Percentiles rank a stretch among this genome's conserved stretches.
Conservation (phyloP, 1,139 yeast species). For the Nadsonia starkeyi-henricii region DNA sequence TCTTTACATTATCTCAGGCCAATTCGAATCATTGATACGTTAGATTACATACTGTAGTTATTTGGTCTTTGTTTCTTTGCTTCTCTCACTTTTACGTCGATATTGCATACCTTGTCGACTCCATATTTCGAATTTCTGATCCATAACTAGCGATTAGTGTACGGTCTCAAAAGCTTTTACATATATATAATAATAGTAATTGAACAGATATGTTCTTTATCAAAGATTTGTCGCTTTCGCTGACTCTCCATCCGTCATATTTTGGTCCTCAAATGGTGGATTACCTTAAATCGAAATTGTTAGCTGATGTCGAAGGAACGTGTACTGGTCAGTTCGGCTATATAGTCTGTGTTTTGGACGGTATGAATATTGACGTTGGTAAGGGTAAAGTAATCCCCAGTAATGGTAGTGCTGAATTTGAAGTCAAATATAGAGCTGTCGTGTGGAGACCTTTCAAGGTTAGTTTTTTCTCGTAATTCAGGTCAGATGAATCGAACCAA, state of each 20-base stretch:
- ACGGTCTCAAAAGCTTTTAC: too few species aligned
- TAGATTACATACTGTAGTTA: too few species aligned
- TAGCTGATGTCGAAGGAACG: conserved; percentile 95
- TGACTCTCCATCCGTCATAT: conserved; percentile 91
- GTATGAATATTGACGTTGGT: conserved; percentile 90
- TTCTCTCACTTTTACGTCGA: too few species aligned
- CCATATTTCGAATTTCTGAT: too few species aligned
- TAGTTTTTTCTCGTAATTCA: conserved; percentile 2
- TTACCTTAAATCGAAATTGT: conserved; percentile 71
- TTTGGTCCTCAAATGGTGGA: conserved; percentile 98
- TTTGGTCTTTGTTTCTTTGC: too few species aligned
- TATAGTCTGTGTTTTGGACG: conserved; percentile 88
- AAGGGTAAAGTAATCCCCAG: conserved; percentile 86
- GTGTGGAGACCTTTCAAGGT: conserved; percentile 94
- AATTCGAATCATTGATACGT: too few species aligned
- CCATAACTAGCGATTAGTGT: too few species aligned
- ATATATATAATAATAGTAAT: conserved; percentile 1
- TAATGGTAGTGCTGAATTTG: conserved; percentile 89
- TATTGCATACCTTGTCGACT: too few species aligned
- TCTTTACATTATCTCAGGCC: too few species aligned
- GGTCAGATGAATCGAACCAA: background rate
- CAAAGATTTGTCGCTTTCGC: conserved; percentile 80
- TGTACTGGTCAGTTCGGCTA: conserved; percentile 98
- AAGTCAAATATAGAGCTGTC: conserved; percentile 89
- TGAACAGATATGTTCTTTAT: background rate